A percentile compares a stretch with the other conserved stretches of the same genome.
phyloP scores from a whole-genome alignment of 106 monocot species.

The Dioscorea zingiberensis region DNA sequence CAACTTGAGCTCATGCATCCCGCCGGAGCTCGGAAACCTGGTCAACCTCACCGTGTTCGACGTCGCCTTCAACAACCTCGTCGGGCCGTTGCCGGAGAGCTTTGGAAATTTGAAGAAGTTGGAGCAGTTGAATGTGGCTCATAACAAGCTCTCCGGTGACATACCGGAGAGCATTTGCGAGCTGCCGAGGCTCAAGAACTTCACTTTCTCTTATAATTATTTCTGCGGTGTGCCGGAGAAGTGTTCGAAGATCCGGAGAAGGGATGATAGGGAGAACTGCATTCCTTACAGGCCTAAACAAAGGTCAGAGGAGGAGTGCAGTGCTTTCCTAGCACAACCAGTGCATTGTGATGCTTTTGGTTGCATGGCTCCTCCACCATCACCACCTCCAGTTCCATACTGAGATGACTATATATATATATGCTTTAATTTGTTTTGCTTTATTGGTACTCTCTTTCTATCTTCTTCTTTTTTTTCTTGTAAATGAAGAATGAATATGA shows the following conservation, averaged over 20 bases:
- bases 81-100: conserved; percentile 50
- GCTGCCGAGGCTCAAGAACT: conserved; percentile 57
- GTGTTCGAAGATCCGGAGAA: conserved; percentile 27
- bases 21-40: conserved; percentile 56
- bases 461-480: background rate
- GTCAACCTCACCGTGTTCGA: conserved; percentile 57
- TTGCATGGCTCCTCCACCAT: conserved; percentile 13
- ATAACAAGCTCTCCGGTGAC: conserved; percentile 49
- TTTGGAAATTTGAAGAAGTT: conserved; percentile 47
- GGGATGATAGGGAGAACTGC: conserved; percentile 50
- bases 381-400: too few relatives aligned
- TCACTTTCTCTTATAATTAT: conserved; percentile 65
- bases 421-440: background rate
- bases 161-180: conserved; percentile 54
- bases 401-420: background rate
- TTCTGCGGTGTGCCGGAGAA: conserved; percentile 54
- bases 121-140: conserved; percentile 67
- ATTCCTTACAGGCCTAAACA: conserved; percentile 41
- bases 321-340: conserved; percentile 28
- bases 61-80: conserved; percentile 53
- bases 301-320: conserved; percentile 38
- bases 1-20: conserved; percentile 42
- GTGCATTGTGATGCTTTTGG: conserved; percentile 31
- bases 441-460: too few relatives aligned
- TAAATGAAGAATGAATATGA: background rate